Conservation (phyloP, 306 rosid genomes). For the Vigna unguiculata region DNA sequence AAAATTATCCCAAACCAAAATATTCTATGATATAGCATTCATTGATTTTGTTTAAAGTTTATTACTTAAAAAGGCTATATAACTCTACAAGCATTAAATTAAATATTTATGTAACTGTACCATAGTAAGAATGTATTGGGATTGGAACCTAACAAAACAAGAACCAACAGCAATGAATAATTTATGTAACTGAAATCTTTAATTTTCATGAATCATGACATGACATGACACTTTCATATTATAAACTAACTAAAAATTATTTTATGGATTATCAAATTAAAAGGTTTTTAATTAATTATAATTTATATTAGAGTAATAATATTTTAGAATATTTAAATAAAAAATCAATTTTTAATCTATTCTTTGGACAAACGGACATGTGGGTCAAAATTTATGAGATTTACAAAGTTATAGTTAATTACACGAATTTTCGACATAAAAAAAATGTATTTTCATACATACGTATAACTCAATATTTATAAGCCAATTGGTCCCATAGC, state of each 20-base stretch:
- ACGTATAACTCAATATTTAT: not conserved
- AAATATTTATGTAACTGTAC: not conserved
- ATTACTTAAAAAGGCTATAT: not conserved
- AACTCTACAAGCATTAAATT: not conserved
- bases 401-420: not conserved
- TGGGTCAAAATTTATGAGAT: not conserved
- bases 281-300: not conserved
- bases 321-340: not conserved
- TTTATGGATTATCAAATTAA: not conserved
- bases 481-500: not conserved
- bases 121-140: not conserved
- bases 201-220: not conserved
- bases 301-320: not conserved
- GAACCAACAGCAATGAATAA: not conserved
- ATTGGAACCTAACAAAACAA: not conserved
- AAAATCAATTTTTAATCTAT: too few relatives aligned
- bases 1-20: not conserved
- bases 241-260: not conserved
- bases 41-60: not conserved
- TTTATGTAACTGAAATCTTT: not conserved
- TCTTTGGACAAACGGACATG: too few relatives aligned
- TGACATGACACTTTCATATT: not conserved
- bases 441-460: not conserved
- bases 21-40: not conserved
- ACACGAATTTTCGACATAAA: not conserved